A percentile compares a stretch with the other conserved stretches of the same genome.
These are phyloP conservation scores for Platanus orientalis DNA, from an alignment of 164 flowering plant species.

Conservation along the genomic window DNA sequence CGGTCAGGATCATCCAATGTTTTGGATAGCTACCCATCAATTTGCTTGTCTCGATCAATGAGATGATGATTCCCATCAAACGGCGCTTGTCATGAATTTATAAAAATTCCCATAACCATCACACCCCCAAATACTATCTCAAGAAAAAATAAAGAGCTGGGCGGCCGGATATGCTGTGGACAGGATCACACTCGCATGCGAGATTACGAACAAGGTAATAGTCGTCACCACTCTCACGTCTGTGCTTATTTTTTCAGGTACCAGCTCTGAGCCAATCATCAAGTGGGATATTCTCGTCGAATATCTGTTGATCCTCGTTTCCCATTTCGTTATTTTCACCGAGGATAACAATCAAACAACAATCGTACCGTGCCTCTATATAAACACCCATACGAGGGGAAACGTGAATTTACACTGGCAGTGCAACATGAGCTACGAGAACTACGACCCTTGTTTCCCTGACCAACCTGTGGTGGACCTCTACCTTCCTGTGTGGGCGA, in stretches of 20 bases:
- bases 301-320: neutral
- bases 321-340: no score
- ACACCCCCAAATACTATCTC: constrained; percentile 2
- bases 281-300: constrained; percentile 11
- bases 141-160: neutral
- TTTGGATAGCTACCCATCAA: neutral
- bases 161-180: neutral
- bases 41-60: neutral
- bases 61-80: neutral
- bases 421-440: constrained; percentile 33
- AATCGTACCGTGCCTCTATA: no score
- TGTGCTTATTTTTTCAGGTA: no score
- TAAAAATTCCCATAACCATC: no score
- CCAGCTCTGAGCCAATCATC: no score
- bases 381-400: constrained; percentile 10
- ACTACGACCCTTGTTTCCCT: constrained; percentile 68
- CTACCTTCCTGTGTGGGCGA: constrained; percentile 66
- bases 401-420: neutral
- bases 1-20: neutral
- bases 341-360: no score
- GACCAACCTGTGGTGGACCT: constrained; percentile 75
- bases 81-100: no score
- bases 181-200: no score
- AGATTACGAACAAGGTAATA: neutral
- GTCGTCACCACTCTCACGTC: no score